These are phyloP conservation scores for Cordyceps sp. DNA, from an alignment of 2,329 filamentous ascomycete species.

Conservation along the genomic window DNA sequence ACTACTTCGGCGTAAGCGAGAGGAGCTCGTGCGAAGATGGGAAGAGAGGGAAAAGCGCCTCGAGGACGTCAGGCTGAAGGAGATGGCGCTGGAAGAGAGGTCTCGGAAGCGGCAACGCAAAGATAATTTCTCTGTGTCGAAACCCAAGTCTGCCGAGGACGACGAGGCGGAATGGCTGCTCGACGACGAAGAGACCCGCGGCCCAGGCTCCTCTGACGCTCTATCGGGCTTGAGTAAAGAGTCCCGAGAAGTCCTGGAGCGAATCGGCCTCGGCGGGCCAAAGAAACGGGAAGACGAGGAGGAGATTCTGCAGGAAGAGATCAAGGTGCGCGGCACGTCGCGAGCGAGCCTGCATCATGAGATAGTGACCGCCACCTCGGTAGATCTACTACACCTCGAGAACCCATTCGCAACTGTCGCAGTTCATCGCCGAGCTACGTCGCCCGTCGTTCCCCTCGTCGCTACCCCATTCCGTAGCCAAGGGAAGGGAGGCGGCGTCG, in stretches of 20 bases:
- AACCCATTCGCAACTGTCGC: constrained; percentile 80
- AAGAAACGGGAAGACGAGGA: constrained; percentile 20
- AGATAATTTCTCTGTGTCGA: constrained; percentile 14
- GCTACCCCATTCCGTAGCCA: constrained; percentile 28
- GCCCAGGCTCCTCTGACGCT: constrained; percentile 16
- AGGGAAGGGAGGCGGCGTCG: constrained; percentile 8
- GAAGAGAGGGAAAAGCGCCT: constrained; percentile 61
- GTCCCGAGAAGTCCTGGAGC: constrained; percentile 57
- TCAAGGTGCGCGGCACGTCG: constrained; percentile 36
- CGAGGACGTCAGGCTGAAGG: constrained; percentile 45
- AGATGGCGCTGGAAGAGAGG: constrained; percentile 37
- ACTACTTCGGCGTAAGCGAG: constrained; percentile 49
- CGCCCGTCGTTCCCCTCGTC: constrained; percentile 65
- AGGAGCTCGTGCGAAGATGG: constrained; percentile 48
- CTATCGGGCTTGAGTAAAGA: constrained; percentile 52
- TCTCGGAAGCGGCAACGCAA: constrained; percentile 28
- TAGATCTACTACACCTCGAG: constrained; percentile 81
- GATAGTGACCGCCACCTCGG: constrained; percentile 16
- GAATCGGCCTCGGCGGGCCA: constrained; percentile 31
- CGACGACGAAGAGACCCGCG: constrained; percentile 46
- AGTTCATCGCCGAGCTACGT: constrained; percentile 71
- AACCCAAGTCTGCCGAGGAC: constrained; percentile 15
- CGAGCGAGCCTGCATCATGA: constrained; percentile 1
- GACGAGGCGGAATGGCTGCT: constrained; percentile 59
- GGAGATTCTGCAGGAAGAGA: constrained; percentile 40